These are phyloP conservation scores for Daedaleopsis sinensis DNA, from an alignment of 768 basidiomycete genomes.

Conservation along the genomic window DNA sequence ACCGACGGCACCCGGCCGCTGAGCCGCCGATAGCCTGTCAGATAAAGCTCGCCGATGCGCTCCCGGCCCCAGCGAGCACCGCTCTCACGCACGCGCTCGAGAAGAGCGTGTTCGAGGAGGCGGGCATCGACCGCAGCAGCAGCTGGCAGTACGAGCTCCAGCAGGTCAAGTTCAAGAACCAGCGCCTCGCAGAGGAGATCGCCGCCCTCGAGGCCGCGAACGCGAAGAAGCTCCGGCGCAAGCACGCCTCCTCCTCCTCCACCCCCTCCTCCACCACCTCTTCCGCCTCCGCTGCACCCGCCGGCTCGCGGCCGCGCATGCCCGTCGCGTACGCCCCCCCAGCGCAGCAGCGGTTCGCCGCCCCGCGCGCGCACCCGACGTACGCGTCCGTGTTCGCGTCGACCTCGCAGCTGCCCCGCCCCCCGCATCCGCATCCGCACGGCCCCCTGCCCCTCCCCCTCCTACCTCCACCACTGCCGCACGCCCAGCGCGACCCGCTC, in stretches of 20 bases:
- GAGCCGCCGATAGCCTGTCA: conserved; percentile 32
- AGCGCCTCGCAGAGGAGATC: conserved; percentile 63
- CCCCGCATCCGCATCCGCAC: neutral
- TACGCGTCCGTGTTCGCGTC: neutral
- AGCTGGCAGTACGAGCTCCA: conserved; percentile 96
- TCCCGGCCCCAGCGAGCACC: conserved; percentile 10
- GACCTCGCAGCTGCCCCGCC: neutral
- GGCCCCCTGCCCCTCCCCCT: no score
- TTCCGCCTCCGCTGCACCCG: neutral
- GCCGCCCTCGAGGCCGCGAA: conserved; percentile 38
- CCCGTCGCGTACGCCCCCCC: conserved; percentile 1
- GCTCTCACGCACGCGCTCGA: conserved; percentile 17
- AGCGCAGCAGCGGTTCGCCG: conserved; percentile 1
- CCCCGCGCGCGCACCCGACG: neutral
- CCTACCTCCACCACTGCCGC: conserved; percentile 2
- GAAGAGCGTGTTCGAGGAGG: conserved; percentile 69
- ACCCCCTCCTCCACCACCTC: neutral
- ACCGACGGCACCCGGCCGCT: neutral
- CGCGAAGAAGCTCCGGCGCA: conserved; percentile 14
- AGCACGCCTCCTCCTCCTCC: conserved; percentile 1
- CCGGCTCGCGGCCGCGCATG: neutral
- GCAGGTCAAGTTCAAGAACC: conserved; percentile 75
- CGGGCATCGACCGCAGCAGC: conserved; percentile 65
- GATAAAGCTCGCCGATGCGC: conserved; percentile 24
- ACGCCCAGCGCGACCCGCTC: neutral